Conservation (phyloP, 1,139 yeast species). For the Arxiozyma telluris region DNA sequence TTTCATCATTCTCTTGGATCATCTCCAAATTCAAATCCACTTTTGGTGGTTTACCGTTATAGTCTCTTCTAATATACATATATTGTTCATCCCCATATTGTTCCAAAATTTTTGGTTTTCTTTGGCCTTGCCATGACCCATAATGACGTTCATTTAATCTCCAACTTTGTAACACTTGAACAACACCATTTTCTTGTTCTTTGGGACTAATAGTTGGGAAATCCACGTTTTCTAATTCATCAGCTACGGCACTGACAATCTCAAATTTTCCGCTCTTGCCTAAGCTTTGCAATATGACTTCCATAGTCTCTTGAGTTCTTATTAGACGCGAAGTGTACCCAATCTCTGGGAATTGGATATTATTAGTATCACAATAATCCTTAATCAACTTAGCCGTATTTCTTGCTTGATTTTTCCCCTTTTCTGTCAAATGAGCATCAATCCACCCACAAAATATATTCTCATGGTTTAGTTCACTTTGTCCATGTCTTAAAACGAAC, state of each 20-base stretch:
- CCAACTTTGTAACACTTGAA: constrained; percentile 42
- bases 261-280: constrained; percentile 20
- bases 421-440: constrained; percentile 55
- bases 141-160: constrained; percentile 72
- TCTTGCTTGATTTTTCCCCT: constrained; percentile 55
- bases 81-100: constrained; percentile 52
- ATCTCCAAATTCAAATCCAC: constrained; percentile 29
- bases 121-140: constrained; percentile 66
- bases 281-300: constrained; percentile 45
- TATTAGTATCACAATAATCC: constrained; percentile 22
- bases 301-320: constrained; percentile 59
- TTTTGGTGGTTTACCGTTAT: constrained; percentile 59
- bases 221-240: constrained; percentile 6
- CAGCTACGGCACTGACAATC: constrained; percentile 16
- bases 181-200: constrained; percentile 4
- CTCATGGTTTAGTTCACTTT: constrained; percentile 62
- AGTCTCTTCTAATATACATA: constrained; percentile 60
- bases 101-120: constrained; percentile 44
- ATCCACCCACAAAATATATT: constrained; percentile 78
- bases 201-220: neutral
- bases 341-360: constrained; percentile 37
- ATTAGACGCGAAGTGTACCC: constrained; percentile 58
- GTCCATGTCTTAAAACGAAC: constrained; percentile 51
- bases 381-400: constrained; percentile 48
- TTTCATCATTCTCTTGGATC: constrained; percentile 28